Percentiles rank a stretch among this genome's conserved stretches.
phyloP scores from a whole-genome alignment of 164 flowering plant species.

The Magnolia changhungtana region DNA sequence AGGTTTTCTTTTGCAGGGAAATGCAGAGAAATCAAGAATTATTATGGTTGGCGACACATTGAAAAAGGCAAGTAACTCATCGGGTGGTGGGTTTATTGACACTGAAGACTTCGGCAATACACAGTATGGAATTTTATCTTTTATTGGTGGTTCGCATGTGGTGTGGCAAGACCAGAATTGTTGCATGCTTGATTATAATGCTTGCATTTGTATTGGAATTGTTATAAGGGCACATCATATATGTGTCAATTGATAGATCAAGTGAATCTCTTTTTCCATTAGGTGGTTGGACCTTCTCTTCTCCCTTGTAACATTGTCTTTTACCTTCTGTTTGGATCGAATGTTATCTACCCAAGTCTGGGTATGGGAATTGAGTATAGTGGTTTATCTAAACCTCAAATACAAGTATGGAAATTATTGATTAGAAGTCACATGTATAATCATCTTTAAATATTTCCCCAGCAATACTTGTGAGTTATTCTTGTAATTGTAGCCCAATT shows the following conservation, averaged over 20 bases:
- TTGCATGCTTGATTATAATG: background rate
- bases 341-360: background rate
- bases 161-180: background rate
- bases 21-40: constrained; percentile 92
- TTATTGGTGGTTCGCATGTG: background rate
- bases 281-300: background rate
- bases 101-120: constrained; percentile 65
- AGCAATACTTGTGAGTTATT: too few relatives aligned
- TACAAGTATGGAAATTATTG: background rate
- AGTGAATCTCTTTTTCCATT: background rate
- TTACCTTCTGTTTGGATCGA: background rate
- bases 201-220: background rate
- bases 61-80: constrained; percentile 68
- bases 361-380: background rate
- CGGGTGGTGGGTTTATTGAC: constrained; percentile 53
- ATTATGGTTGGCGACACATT: constrained; percentile 87
- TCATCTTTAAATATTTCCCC: too few relatives aligned
- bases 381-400: background rate
- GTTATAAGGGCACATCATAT: background rate
- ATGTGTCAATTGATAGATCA: background rate
- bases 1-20: constrained; percentile 49
- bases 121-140: constrained; percentile 42
- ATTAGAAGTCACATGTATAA: background rate
- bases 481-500: too few relatives aligned
- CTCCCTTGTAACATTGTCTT: background rate